These are phyloP conservation scores for Pseudotsuga menziesii DNA, from an alignment of 75 land plant genomes.

Conservation along the genomic window DNA sequence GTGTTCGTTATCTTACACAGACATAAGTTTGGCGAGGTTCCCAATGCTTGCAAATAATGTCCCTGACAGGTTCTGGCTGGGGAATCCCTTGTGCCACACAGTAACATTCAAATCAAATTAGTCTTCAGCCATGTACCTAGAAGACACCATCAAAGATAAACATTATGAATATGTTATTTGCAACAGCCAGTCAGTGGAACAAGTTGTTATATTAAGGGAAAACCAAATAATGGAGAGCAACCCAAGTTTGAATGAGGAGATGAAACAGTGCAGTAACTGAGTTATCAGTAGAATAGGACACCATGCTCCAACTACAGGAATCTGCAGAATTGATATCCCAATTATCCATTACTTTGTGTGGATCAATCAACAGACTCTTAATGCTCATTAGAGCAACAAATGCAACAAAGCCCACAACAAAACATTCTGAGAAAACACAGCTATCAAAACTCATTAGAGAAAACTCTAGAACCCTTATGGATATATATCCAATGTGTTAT, in stretches of 20 bases:
- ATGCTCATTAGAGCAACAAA: constrained; percentile 34
- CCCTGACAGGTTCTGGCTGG: constrained; percentile 43
- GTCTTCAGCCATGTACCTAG: no score
- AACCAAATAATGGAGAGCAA: background rate
- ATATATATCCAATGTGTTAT: background rate
- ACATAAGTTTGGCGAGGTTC: no score
- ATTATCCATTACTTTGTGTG: constrained; percentile 40
- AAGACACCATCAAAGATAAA: no score
- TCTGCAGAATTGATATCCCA: constrained; percentile 57
- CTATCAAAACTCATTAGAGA: background rate
- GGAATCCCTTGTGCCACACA: constrained; percentile 30
- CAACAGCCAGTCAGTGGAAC: no score
- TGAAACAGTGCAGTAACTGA: constrained; percentile 40
- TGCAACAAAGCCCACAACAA: background rate
- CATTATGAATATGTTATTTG: no score
- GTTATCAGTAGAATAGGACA: constrained; percentile 40
- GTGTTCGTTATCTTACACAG: no score
- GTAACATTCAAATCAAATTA: background rate
- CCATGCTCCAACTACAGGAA: constrained; percentile 54
- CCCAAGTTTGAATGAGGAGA: background rate
- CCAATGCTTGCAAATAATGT: no score
- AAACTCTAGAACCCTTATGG: background rate
- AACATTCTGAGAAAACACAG: background rate
- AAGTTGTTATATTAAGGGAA: no score
- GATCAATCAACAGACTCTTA: constrained; percentile 38